Evolutionary conservation across 2,329 filamentous ascomycete species (phyloP), one percentile per base, ranked within the genome.

Genomic region (Mycocentrospora acerina): DNA sequence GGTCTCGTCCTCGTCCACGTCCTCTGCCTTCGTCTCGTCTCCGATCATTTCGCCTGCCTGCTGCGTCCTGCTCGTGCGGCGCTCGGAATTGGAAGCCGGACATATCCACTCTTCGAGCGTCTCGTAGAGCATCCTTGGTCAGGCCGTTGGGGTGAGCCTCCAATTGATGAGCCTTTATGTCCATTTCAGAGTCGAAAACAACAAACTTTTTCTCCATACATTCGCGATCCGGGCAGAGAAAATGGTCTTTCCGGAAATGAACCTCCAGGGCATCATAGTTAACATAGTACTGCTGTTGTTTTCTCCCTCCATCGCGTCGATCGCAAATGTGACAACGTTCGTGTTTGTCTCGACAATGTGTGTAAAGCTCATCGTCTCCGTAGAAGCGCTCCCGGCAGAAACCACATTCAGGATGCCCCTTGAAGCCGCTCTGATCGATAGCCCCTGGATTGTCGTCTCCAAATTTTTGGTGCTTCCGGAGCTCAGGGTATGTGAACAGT

Each of bases 131-230:
- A 52, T 91, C 86, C 59, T 95, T 96, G 7, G 89, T 88, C 16
- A 94, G 66, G 0, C 84, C 81, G 53, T 83, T 82, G 0, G 84
- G 88, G 62, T 98, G 93, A 37, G 84, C 80, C 54, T 86, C 85
- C 8, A 98, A 71, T 64, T 95, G 88, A 69, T 98, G 93, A 3
- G 86, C 93, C 66, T 97, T 95, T 31, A 98, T 72, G 59, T 98
- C 93, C 75, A 98, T 83, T 59, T 96, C 88, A 0, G 90, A 90
- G 38, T 89, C 88, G 55, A 98, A 98, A 1, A 97, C 93, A 19
- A 97, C 86, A 62, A 97, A 96, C 64, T 96, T 97, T 79, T 95
- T 95, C 55, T 97, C 93, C 60, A 93, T 65, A 59, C 93, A 98
- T 60, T 95, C 90, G 37, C 79, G 77, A 56, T 98, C 90, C 6